phyloP scores from a whole-genome alignment of 2,329 filamentous ascomycete genomes.

The Alternaria sp. region DNA sequence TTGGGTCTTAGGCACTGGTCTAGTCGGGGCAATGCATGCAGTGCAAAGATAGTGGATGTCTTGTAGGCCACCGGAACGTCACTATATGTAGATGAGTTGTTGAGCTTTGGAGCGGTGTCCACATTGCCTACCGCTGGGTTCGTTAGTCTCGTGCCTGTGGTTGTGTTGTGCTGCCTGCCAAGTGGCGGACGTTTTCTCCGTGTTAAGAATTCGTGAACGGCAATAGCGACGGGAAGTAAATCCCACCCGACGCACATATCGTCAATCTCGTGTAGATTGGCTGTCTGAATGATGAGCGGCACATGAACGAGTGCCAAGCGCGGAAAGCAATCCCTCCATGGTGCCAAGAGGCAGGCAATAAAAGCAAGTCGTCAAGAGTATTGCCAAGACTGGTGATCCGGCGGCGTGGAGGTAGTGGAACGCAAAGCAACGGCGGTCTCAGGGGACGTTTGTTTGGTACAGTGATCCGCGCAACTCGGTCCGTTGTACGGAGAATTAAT shows the following conservation, averaged over 20 bases:
- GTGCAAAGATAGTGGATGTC: not conserved
- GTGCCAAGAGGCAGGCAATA: conserved; percentile 21
- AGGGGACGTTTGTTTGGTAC: not conserved
- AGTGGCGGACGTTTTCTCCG: not conserved
- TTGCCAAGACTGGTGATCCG: conserved; percentile 17
- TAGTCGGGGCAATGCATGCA: not conserved
- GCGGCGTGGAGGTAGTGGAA: not conserved
- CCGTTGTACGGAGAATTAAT: not conserved
- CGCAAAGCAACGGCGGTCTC: not conserved
- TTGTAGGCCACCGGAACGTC: not conserved
- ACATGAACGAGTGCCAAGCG: conserved; percentile 26
- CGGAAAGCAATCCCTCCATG: conserved; percentile 26
- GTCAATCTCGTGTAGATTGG: conserved; percentile 10
- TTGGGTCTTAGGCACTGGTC: not conserved
- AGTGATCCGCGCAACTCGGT: not conserved
- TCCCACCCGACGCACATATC: not conserved
- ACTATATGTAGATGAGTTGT: not conserved
- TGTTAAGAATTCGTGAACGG: not conserved
- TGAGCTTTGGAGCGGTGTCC: not conserved
- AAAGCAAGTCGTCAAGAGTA: conserved; percentile 10
- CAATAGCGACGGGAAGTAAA: not conserved
- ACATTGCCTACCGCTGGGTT: not conserved
- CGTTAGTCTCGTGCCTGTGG: not conserved
- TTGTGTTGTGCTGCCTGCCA: not conserved
- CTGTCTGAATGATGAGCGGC: not conserved